These are phyloP conservation scores for Cercospora beticola DNA, from an alignment of 2,329 filamentous ascomycete species.

Conservation along the genomic window DNA sequence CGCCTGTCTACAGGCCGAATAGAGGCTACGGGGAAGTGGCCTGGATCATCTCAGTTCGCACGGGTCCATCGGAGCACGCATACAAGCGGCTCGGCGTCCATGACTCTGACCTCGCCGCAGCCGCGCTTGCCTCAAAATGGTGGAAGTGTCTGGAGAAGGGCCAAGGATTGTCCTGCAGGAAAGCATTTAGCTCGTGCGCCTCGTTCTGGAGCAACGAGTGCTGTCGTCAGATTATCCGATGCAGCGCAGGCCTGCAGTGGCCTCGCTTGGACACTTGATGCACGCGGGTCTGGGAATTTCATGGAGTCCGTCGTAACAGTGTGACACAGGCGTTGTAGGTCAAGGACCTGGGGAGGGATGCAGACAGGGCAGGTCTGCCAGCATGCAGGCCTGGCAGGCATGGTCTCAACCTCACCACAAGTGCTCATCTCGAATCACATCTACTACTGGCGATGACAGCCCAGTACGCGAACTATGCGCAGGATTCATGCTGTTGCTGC, in stretches of 20 bases:
- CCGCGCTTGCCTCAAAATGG: constrained; percentile 2
- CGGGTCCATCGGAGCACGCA: not conserved
- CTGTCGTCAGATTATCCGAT: constrained; percentile 17
- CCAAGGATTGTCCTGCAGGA: constrained; percentile 3
- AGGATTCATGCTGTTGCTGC: not conserved
- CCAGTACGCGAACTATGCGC: constrained; percentile 5
- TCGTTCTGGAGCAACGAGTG: constrained; percentile 8
- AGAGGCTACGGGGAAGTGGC: not conserved
- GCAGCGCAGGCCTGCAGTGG: constrained; percentile 3
- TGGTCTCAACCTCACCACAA: not conserved
- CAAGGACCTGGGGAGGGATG: not conserved
- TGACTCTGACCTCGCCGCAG: constrained; percentile 11
- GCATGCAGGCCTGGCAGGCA: not conserved
- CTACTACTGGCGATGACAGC: not conserved
- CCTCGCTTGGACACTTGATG: constrained; percentile 8
- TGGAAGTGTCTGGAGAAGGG: not conserved
- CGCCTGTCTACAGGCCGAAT: not conserved
- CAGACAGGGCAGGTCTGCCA: constrained; percentile 5
- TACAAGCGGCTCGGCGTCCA: constrained; percentile 12
- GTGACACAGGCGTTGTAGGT: not conserved
- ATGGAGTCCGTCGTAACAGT: not conserved
- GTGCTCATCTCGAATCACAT: not conserved
- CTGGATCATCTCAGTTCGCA: not conserved
- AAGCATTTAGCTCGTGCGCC: constrained; percentile 12
- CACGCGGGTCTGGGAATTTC: constrained; percentile 11